A percentile compares a stretch with the other conserved stretches of the same genome.
These are phyloP conservation scores for Candida ficus DNA, from an alignment of 805 yeast species.

Conservation along the genomic window DNA sequence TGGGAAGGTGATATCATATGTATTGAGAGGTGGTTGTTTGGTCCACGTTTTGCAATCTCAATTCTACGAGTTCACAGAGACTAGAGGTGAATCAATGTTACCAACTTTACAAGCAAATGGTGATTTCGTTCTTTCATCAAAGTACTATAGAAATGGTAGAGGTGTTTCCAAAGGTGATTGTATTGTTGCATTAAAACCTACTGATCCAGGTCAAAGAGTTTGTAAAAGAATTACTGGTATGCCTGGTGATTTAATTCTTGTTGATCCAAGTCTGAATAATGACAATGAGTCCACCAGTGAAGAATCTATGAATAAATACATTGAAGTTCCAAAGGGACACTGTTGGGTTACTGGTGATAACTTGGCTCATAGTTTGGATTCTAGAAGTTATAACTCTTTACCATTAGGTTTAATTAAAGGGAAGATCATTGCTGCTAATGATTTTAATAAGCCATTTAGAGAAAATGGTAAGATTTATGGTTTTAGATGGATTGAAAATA, in stretches of 20 bases:
- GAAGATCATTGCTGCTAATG: slow-evolving; percentile 70
- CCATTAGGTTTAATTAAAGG: slow-evolving; percentile 90
- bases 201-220: slow-evolving; percentile 77
- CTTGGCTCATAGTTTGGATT: slow-evolving; percentile 78
- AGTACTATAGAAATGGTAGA: slow-evolving; percentile 57
- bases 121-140: slow-evolving; percentile 78
- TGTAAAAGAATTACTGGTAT: slow-evolving; percentile 93
- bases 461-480: slow-evolving; percentile 39
- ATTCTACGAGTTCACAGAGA: slow-evolving; percentile 70
- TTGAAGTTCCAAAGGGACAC: slow-evolving; percentile 88
- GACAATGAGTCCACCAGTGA: slow-evolving; percentile 17
- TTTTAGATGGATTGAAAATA: slow-evolving; percentile 51
- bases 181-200: slow-evolving; percentile 84
- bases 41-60: slow-evolving; percentile 64
- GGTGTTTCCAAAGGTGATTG: slow-evolving; percentile 77
- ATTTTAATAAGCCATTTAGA: slow-evolving; percentile 44
- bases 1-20: slow-evolving; percentile 22
- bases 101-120: slow-evolving; percentile 74
- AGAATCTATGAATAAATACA: slow-evolving; percentile 39
- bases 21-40: slow-evolving; percentile 50
- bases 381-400: slow-evolving; percentile 82
- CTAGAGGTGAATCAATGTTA: slow-evolving; percentile 92
- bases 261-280: slow-evolving; percentile 64
- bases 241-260: slow-evolving; percentile 84
- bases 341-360: slow-evolving; percentile 98